Evolutionary conservation across 352 stramenopile genomes (phyloP).

Genomic region (Pythium volutum): DNA sequence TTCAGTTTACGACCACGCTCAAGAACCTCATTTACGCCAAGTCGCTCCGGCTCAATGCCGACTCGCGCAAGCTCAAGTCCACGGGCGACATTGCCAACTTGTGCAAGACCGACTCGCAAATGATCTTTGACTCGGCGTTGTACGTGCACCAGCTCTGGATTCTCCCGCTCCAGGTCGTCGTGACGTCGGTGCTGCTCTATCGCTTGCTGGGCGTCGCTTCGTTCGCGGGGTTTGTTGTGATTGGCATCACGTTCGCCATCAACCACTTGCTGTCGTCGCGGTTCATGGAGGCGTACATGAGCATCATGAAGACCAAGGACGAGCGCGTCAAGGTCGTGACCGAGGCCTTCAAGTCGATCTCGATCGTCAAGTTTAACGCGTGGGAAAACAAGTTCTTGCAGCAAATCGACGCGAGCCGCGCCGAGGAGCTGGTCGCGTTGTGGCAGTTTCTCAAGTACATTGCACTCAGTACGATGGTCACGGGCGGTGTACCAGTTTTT

Average conservation of each 20-base stretch:
- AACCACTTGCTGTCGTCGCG: conserved; percentile 41
- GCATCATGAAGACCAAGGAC: conserved; percentile 29
- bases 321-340: conserved; percentile 39
- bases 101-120: conserved; percentile 49
- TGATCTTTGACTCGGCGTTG: conserved; percentile 39
- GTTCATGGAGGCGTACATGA: conserved; percentile 24
- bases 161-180: conserved; percentile 46
- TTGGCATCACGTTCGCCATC: conserved; percentile 35
- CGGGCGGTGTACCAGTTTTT: conserved; percentile 37
- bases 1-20: conserved; percentile 45
- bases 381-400: conserved; percentile 84
- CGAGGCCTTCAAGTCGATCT: conserved; percentile 71
- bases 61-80: conserved; percentile 43
- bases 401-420: conserved; percentile 36
- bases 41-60: conserved; percentile 40
- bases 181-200: conserved; percentile 42
- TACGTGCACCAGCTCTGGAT: conserved; percentile 65
- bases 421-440: conserved; percentile 23
- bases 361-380: conserved; percentile 93
- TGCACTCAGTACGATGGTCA: conserved; percentile 8
- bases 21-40: conserved; percentile 57
- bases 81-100: conserved; percentile 59
- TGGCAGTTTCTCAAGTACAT: conserved; percentile 12
- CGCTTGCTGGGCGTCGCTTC: conserved; percentile 34
- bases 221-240: conserved; percentile 45